A percentile compares a stretch with the other conserved stretches of the same genome.
These are phyloP conservation scores for Panaeolus cyanescens DNA, from an alignment of 768 basidiomycete genomes.

Conservation along the genomic window DNA sequence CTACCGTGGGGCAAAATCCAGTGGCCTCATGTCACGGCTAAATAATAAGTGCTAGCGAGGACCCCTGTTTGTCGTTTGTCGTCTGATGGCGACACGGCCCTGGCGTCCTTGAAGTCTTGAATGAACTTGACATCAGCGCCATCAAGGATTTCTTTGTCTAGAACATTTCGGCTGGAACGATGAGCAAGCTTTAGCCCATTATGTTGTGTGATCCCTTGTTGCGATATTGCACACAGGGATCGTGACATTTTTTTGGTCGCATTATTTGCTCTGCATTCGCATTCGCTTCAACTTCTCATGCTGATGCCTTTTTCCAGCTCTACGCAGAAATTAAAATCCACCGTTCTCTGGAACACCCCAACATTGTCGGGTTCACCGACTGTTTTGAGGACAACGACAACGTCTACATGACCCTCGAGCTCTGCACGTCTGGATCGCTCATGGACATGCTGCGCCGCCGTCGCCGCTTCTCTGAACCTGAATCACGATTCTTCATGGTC, in stretches of 20 bases:
- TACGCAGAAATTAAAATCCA: conserved; percentile 99
- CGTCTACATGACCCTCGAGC: conserved; percentile 96
- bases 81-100: not conserved
- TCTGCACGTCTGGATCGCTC: conserved; percentile 86
- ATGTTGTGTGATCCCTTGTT: no score
- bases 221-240: no score
- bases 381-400: conserved; percentile 96
- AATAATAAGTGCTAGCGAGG: not conserved
- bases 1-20: no score
- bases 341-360: conserved; percentile 85
- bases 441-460: conserved; percentile 92
- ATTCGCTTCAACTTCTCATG: no score
- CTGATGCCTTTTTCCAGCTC: no score
- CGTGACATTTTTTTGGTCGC: no score
- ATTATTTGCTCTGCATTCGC: no score
- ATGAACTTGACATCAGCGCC: not conserved
- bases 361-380: conserved; percentile 89
- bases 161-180: no score
- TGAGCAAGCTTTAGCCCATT: no score
- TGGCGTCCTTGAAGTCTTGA: not conserved
- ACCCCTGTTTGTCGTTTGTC: not conserved
- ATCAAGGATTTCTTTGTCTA: not conserved
- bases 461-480: conserved; percentile 87
- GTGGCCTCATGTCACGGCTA: not conserved
- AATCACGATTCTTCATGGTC: conserved; percentile 89